Evolutionary conservation across 2,329 filamentous ascomycete genomes (phyloP), one percentile per base, ranked within the genome.

Genomic region (Drechslerella coelobrocha): DNA sequence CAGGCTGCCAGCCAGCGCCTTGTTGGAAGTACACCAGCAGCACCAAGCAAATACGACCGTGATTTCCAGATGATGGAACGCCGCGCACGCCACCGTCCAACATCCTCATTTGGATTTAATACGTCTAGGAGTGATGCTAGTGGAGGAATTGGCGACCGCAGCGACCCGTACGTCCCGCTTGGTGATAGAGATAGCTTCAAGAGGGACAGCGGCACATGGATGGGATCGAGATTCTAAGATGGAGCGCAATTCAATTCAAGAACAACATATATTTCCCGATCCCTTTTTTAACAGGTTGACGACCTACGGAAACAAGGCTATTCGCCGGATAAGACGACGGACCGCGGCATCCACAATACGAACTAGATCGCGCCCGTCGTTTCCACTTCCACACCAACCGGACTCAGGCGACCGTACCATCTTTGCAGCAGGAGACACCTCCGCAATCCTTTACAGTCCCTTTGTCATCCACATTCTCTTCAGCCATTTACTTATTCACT

Each of bases 21-120:
- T 23, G 41, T 63, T 24, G 54, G 55, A 12, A 55, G 26, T 19
- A 31, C 53, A 31, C 47, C 48, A 23, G 47, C 52, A 23, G 47
- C 54, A 24, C 66, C 66, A 7, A 63, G 59, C n/a, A 71, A 71
- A 47, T 71, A 71, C 41, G 66, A 71, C 31, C 53, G 59, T 9
- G 66, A 71, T 39, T 71, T 71, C 31, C 66, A 71, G 41, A 71
- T 71, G 66, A 71, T 71, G 66, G 66, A 71, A 34, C 60, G 66
- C 7, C 53, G 66, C 29, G 66, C 66, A 8, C 53, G 59, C 50
- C 59, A 63, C 50, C 66, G 63, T 2, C 63, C 57, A 2, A 71
- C 57, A 19, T 59, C 53, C 9, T 61, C 56, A 29, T 71, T 71
- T 37, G 66, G 66, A 55, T 71, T 71, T 71, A 71, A 71, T 48